Base-by-base conservation (phyloP, 73 alveolate genomes). In the Paramecium pentaurelia region DNA sequence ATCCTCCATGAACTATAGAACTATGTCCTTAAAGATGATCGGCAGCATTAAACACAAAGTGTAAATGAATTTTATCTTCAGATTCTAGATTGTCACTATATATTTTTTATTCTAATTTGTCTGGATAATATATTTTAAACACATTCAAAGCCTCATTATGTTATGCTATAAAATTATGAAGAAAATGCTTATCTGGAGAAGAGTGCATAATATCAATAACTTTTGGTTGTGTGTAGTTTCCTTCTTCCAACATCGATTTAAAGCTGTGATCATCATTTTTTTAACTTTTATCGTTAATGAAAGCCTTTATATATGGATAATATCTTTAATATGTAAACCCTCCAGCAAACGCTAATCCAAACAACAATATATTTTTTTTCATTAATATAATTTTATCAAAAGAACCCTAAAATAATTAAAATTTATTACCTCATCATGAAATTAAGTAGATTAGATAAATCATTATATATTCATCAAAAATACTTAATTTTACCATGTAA, bases 1-100 rank as follows among this genome's bases (percentile, higher is more conserved):
- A 68, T 3, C 93, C 93, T 4, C 93, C 93, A 87, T 87, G 93
- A 36, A 87, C 93, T 60, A 87, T 68, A 12, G 71, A 58, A 49
- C 49, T 37, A 36, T 88, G 94, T 12, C 94, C 94, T 88, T 88
- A 80, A 1, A 60, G 25, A 70, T 60, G 70, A 22, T 77, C 86
- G 3, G 70, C 10, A 28, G 92, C 91, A 44, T 77, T 89, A 34
- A 89, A 89, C 14, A 71, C 92, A 10, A 80, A 45, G 45, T 80
- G 91, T 9, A 80, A 14, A 80, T 80, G 77, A 25, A 80, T 28
- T 20, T 80, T 80, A 22, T 80, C 45, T 20, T 40, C 77, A 10
- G 47, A 20, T 80, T 73, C 60, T 4, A 14, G 49, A 27, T 49
- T 47, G 28, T 80, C 25, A 8, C 75, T 32, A 80, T 44, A 49